Base-by-base conservation (phyloP, 2,329 filamentous ascomycete species). In the Tolypocladium album region DNA sequence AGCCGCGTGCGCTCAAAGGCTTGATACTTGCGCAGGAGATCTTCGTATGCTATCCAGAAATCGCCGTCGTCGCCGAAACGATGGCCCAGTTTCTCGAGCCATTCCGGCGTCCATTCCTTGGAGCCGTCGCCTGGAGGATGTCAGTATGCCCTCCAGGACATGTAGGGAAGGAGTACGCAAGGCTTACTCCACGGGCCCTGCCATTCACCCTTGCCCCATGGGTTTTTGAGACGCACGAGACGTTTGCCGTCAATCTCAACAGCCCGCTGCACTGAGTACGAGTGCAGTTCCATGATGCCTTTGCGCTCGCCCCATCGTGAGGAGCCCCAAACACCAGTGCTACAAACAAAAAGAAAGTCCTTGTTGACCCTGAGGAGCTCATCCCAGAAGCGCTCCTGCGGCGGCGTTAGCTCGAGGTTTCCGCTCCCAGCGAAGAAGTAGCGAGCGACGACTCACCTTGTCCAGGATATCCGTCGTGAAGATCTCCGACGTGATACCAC, bases 181-280 rank as follows among this genome's bases (percentile, higher is more conserved):
- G 24, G 64, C 71, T 65, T 62, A 69, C 83, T 87, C 89, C 90
- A 94, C 1, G 88, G 79, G 1, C 90, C 90, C 38, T 83, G 88
- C 89, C 90, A 94, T 72, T 92, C 90, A 39, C 83, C 84, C 64
- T 85, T 85, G 1, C 90, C 90, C 90, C 89, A 94, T 0, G 90
- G 90, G 66, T 94, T 94, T 64, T 79, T 82, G 45, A 90, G 75
- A 57, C 86, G 80, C 3, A 91, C 76, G 1, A 92, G 75, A 2
- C 87, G 81, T 63, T 82, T 78, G 64, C 85, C 80, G 38, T 80
- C 79, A 11, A 82, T 71, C 34, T 78, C 77, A n/a, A 82, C 78
- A 4, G 82, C 82, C 57, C 81, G 79, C 76, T 85, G 83, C 11
- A 88, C 77, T 0, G 82, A 83, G 65, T 87, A 87, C 3, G 83